A percentile compares a stretch with the other conserved stretches of the same genome.
These are phyloP conservation scores for Linnemannia zychae DNA, from an alignment of 192 early-diverging fungal genomes.

Conservation along the genomic window DNA sequence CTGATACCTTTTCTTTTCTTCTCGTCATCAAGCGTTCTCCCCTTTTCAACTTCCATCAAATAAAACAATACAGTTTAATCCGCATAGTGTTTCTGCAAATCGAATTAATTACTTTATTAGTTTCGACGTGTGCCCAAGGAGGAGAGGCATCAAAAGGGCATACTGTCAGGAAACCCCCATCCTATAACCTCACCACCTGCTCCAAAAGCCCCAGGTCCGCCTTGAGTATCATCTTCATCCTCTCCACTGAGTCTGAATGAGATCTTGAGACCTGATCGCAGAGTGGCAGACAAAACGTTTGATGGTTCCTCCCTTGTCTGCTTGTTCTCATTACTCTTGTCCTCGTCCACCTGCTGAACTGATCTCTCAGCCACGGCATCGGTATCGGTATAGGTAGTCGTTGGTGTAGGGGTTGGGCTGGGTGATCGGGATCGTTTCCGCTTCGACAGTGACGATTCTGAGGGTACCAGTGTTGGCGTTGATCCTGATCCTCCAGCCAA, in stretches of 20 bases:
- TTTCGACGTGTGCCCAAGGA: neutral
- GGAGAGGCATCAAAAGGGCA: neutral
- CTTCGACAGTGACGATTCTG: neutral
- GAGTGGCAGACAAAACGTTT: slow-evolving; percentile 20
- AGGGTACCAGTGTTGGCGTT: neutral
- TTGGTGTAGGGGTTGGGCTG: neutral
- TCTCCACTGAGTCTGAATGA: slow-evolving; percentile 22
- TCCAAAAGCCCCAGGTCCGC: neutral
- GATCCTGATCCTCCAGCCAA: neutral
- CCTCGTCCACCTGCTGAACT: too few species aligned
- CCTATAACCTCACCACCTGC: slow-evolving; percentile 10
- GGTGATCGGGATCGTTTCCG: slow-evolving; percentile 12
- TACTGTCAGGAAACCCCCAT: slow-evolving; percentile 19
- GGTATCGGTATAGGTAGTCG: neutral
- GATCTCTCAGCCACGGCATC: neutral
- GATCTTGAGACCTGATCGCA: slow-evolving; percentile 34
- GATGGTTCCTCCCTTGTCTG: neutral
- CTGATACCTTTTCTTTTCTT: neutral
- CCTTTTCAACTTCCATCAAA: neutral
- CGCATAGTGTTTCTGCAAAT: neutral
- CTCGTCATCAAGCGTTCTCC: neutral
- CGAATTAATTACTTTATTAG: neutral
- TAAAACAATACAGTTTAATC: too few species aligned
- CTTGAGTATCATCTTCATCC: slow-evolving; percentile 28
- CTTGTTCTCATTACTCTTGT: neutral